Base-by-base conservation (phyloP, 2,329 filamentous ascomycete species). In the Penicillium corylophilum region DNA sequence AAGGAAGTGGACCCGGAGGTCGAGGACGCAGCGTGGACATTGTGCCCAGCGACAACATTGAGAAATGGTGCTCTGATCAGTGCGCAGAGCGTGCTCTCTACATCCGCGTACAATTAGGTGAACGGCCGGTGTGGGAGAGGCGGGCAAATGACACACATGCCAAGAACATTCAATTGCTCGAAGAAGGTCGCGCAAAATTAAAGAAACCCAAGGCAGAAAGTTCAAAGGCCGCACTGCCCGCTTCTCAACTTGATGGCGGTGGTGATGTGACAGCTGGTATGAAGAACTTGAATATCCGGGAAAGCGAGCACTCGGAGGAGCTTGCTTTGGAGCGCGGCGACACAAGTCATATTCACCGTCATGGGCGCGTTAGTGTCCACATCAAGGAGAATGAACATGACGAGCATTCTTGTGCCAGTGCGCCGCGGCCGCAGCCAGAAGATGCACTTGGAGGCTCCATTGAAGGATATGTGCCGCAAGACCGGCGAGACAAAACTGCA, bases 81-180 rank as follows among this genome's bases (percentile, higher is more conserved):
- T 99, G 94, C 73, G 89, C 89, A 2, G 82, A 84, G 58, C 81
- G 89, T 44, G 91, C 89, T 2, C 78, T 95, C 59, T 96, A 91
- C 71, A 80, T 97, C 62, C 89, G 91, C 65, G 88, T 95, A 22
- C 94, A 99, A 77, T 81, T 97, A 35, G 87, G 82, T 59, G 88
- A 94, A 66, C 86, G 88, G 56, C 90, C 91, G 0, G 89, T 89
- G 0, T 96, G 92, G 90, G 84, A 94, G 71, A 80, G 92, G 46
- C 82, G 81, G 5, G 84, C 82, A 3, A 79, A 61, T 24, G 67
- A 66, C 43, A 50, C 54, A 10, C 59, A 80, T 26, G 74, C 75
- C 1, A 77, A 79, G 36, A 68, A 77, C 39, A 82, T 90, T 55
- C 79, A 87, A 31, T 65, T 90, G 31, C 70, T 87, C 1, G 84